Conservation (phyloP, 106 monocot genomes). For the Amphibolis antarctica region DNA sequence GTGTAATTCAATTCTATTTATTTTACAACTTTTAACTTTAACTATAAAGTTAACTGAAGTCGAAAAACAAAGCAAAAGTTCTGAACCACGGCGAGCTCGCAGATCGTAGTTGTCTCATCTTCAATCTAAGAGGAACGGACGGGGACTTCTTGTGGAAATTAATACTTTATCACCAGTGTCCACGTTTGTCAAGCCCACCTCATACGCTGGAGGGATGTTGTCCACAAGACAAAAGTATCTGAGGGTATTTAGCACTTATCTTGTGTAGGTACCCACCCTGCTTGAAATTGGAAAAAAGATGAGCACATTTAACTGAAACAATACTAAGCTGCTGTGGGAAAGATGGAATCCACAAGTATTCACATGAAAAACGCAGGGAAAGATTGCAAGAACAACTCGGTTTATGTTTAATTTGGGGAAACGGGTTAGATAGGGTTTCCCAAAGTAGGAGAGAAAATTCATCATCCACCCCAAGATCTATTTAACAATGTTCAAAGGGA, state of each 20-base stretch:
- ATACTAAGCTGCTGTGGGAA: too few species aligned
- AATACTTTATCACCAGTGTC: slow-evolving; percentile 61
- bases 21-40: not conserved
- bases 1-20: too few species aligned
- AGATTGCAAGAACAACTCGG: too few species aligned
- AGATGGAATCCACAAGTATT: too few species aligned
- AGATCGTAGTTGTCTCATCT: slow-evolving; percentile 17
- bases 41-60: too few species aligned
- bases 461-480: too few species aligned
- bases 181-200: slow-evolving; percentile 61
- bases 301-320: not conserved
- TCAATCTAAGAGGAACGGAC: slow-evolving; percentile 51
- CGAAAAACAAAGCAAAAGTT: too few species aligned
- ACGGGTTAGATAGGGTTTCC: too few species aligned
- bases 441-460: too few species aligned
- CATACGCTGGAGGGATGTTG: slow-evolving; percentile 64
- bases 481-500: too few species aligned
- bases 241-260: slow-evolving; percentile 43
- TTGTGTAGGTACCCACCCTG: slow-evolving; percentile 83
- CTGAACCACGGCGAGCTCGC: slow-evolving; percentile 1
- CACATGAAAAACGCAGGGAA: too few species aligned
- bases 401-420: too few species aligned
- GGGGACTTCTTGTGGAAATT: slow-evolving; percentile 38
- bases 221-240: slow-evolving; percentile 62
- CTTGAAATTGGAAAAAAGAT: not conserved